Base-by-base conservation (phyloP, 2,329 filamentous ascomycete genomes). In the Westerdykella aurantiaca region DNA sequence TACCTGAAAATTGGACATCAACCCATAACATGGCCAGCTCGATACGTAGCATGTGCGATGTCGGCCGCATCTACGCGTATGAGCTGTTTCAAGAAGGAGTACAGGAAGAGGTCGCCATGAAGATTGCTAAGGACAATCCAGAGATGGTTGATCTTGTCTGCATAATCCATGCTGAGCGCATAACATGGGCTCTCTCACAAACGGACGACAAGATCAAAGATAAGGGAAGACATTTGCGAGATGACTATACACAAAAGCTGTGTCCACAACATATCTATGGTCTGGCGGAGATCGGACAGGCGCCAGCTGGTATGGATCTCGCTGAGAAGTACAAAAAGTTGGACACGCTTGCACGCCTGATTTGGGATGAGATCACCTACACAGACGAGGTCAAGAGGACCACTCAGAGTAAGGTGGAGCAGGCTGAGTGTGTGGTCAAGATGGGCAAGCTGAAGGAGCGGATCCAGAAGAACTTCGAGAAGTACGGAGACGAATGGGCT, bases 1-100 rank as follows among this genome's bases (percentile, higher is more conserved):
- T 96, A 7, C 80, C 85, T 0, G 82, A 87, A 47, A 86, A 90
- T 37, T 98, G 93, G 93, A 96, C 90, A 0, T 89, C 87, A 13
- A 81, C 78, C 1, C 60, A 68, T 43, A 69, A 69, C 37, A 66
- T 74, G 25, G 64, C 74, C 37, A 66, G 65, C 39, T 61, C 68
- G 5, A 59, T 55, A 43, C 60, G 62, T 23, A 60, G 60, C 29
- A 61, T 74, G 21, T 57, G 71, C n/a, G 52, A 69, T 17, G 53
- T 70, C 9, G 69, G 71, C 16, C 69, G 71, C 13, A 63, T 67
- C 16, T 51, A 69, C 16, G 64, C 70, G 1, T 58, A 66, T 21
- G 57, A 68, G 34, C 64, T 63, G 43, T 73, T 64, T 43, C 68
- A 71, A 43, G 51, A 63, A 38, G 55, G 59, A 9, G 51, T 58